Evolutionary conservation across 495 filamentous ascomycete genomes (phyloP), one percentile per base, ranked within the genome.

Genomic region (Massariosphaeria phaeospora): DNA sequence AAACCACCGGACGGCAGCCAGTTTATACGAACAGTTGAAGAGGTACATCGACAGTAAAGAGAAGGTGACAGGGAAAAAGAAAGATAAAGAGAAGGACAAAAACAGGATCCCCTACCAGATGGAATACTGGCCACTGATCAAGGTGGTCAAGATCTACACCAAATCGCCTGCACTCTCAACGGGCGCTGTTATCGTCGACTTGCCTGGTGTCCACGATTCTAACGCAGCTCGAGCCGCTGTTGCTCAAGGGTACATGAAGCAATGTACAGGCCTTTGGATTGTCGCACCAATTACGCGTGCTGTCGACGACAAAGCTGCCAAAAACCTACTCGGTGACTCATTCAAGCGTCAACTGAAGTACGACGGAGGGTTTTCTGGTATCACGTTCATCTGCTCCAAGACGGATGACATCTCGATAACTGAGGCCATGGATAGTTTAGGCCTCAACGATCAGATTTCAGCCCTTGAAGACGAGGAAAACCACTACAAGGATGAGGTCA

Each of bases 321-420:
- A 82, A 42, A 70, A 68, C 1, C 70, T 89, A 4, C 69, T 88
- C 0, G 79, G 82, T 0, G 71, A 82, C 25, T 69, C 74, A 0
- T 85, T 86, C 70, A 79, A 76, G 46, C 69, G 79, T 2, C 84
- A 89, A 59, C 69, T 88, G 11, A 76, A 83, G 44, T 79, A 82
- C 61, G 84, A 87, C 50, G 78, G 81, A 0, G 57, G 51, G 11
- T 65, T 54, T 25, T 52, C 53, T 5, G 68, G 56, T 7, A 71
- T 88, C 13, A 84, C 75, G 0, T 82, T 88, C 48, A 81, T 88
- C 18, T 85, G 83, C 56, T 79, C 76, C 12, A 87, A 86, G 65
- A 82, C 81, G 4, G 84, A 88, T 64, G 82, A 85, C 40, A 81
- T 86, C 24, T 48, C 64, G 12, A 63, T 84, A 8, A 73, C 70